Evolutionary conservation across 768 basidiomycete species (phyloP).

Genomic region (Gyrodon lividus): DNA sequence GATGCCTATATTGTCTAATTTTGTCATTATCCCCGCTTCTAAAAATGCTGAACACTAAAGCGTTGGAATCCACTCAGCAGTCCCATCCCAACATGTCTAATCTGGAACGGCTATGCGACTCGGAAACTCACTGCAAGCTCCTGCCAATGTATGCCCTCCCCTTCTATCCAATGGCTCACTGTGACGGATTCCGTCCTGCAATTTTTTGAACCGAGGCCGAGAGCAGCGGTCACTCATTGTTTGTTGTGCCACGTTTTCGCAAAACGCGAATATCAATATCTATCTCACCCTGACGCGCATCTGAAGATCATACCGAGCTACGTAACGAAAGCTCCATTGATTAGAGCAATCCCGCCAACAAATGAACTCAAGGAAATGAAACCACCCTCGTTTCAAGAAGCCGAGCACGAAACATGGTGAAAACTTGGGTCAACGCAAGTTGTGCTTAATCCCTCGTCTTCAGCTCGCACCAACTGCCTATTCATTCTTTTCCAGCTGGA

Average conservation of each 20-base stretch:
- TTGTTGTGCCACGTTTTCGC: background rate
- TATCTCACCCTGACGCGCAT: background rate
- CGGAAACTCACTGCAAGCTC: too few species aligned
- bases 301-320: background rate
- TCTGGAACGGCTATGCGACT: too few species aligned
- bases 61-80: too few species aligned
- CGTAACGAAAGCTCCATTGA: slow-evolving; percentile 21
- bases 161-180: too few species aligned
- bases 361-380: background rate
- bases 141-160: background rate
- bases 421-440: background rate
- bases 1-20: slow-evolving; percentile 6
- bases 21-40: background rate
- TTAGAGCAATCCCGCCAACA: background rate
- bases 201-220: too few species aligned
- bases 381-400: background rate
- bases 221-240: background rate
- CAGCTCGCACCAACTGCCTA: slow-evolving; percentile 9
- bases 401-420: slow-evolving; percentile 2
- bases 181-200: too few species aligned
- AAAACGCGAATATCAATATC: background rate
- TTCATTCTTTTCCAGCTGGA: slow-evolving; percentile 13
- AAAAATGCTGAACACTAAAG: background rate
- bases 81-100: too few species aligned
- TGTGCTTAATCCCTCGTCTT: background rate